Evolutionary conservation across 208 protist genomes (phyloP).

Genomic region (Leishmania amazonensis): DNA sequence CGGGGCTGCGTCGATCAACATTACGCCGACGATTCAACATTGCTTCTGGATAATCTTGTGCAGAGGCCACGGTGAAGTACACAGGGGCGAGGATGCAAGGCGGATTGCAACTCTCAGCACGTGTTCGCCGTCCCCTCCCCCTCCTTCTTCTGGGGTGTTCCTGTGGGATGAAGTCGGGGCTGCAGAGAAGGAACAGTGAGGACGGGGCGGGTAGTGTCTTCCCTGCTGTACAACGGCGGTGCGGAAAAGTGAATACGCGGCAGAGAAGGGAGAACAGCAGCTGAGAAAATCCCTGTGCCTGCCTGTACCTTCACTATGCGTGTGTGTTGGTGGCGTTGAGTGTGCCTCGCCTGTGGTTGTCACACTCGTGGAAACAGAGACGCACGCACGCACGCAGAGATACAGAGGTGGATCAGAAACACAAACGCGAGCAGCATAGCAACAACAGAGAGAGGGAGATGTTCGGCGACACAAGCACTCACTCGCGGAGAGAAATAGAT

Average conservation of each 20-base stretch:
- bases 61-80: neutral
- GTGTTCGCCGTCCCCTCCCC: neutral
- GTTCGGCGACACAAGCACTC: neutral
- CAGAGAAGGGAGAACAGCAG: neutral
- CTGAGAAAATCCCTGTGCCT: neutral
- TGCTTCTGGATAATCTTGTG: neutral
- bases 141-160: neutral
- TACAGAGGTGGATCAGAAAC: neutral
- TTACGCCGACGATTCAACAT: conserved; percentile 29
- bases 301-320: neutral
- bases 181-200: neutral
- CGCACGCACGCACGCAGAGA: neutral
- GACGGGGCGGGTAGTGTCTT: neutral
- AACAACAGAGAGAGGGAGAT: neutral
- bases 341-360: neutral
- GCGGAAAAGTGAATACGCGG: neutral
- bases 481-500: neutral
- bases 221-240: neutral
- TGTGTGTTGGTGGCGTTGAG: neutral
- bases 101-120: neutral
- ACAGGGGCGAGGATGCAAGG: neutral
- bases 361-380: too few species aligned
- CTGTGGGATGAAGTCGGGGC: neutral
- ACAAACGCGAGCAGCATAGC: neutral
- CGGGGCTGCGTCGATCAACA: conserved; percentile 11